Percentiles rank a stretch among this genome's conserved stretches.
Evolutionary conservation across 139 green algal species (phyloP).

Genomic region (Mesotaenium endlicherianum): DNA sequence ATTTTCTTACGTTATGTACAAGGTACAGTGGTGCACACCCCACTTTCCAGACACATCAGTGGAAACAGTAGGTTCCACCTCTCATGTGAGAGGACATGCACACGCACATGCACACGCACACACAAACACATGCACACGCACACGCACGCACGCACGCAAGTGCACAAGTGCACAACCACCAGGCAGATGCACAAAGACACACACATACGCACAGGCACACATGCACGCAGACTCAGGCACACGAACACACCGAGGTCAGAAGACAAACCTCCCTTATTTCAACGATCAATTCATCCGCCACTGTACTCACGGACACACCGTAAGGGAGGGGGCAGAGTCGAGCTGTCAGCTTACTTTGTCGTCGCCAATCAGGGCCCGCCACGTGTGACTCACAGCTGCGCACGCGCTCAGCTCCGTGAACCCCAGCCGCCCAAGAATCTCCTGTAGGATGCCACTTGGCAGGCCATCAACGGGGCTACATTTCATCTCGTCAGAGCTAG

Average conservation of each 20-base stretch:
- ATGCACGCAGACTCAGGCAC: background rate
- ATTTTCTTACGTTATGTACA: no score
- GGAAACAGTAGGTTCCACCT: no score
- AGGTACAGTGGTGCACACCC: no score
- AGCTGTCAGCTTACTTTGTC: slow-evolving; percentile 23
- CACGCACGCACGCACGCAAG: background rate
- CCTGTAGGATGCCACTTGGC: background rate
- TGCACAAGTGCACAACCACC: background rate
- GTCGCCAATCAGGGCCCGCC: background rate
- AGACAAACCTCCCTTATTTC: background rate
- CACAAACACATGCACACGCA: no score
- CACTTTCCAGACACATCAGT: no score
- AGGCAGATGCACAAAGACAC: background rate
- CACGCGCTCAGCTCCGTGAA: slow-evolving; percentile 1
- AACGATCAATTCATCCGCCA: background rate
- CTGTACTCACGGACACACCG: background rate
- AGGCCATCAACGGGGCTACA: background rate
- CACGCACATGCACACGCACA: no score
- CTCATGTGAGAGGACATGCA: no score
- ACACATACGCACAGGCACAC: background rate
- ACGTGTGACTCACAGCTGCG: background rate
- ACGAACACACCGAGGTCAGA: background rate
- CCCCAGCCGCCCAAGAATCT: background rate
- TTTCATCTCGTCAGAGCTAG: no score
- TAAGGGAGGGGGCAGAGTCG: background rate